Evolutionary conservation across 768 basidiomycete genomes (phyloP).

Genomic region (Naganishia antarctica): DNA sequence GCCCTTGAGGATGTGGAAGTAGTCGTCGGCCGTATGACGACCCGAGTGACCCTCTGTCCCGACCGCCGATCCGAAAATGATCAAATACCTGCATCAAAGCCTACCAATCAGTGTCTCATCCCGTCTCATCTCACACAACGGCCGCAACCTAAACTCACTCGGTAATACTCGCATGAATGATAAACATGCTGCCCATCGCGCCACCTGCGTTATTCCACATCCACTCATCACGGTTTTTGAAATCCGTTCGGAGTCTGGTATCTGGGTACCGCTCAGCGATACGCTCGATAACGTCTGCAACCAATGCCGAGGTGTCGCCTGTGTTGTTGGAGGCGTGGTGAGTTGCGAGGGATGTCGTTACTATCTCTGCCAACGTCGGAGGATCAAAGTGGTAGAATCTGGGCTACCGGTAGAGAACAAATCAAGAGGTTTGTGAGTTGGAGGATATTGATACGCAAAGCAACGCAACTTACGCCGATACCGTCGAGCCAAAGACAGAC

Average conservation of each 20-base stretch:
- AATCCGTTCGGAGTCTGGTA: constrained; percentile 49
- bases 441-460: not conserved
- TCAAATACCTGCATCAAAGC: constrained; percentile 39
- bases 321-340: constrained; percentile 29
- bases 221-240: constrained; percentile 64
- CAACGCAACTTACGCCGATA: constrained; percentile 40
- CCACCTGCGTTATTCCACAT: constrained; percentile 96
- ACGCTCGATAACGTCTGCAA: constrained; percentile 73
- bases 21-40: constrained; percentile 92
- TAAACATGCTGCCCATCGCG: constrained; percentile 92
- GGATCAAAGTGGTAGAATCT: constrained; percentile 86
- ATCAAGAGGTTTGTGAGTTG: no score
- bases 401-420: constrained; percentile 54
- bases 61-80: constrained; percentile 86
- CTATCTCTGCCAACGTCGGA: constrained; percentile 63
- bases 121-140: no score
- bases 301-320: constrained; percentile 65
- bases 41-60: constrained; percentile 97
- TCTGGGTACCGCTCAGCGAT: constrained; percentile 69
- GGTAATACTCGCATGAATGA: constrained; percentile 92
- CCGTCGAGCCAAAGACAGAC: constrained; percentile 36
- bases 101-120: no score
- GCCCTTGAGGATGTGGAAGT: constrained; percentile 89
- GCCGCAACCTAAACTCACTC: constrained; percentile 68
- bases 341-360: constrained; percentile 64